phyloP scores from a whole-genome alignment of 2,329 filamentous ascomycete genomes.

The Colletotrichum abscissum region DNA sequence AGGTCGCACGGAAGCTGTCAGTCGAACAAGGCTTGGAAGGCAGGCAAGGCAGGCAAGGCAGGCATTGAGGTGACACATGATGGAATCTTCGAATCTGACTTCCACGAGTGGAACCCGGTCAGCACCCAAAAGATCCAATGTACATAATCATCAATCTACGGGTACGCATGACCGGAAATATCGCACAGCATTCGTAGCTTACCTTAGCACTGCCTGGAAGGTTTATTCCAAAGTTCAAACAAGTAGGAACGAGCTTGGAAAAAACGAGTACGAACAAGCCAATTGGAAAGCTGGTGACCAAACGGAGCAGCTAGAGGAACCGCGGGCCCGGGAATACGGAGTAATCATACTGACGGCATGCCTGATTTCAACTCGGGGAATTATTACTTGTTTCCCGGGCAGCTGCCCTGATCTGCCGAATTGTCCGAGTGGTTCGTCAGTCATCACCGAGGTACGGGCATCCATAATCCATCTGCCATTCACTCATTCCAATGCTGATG shows the following conservation, averaged over 20 bases:
- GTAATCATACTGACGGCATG: not conserved
- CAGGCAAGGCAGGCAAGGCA: not conserved
- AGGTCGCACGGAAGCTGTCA: not conserved
- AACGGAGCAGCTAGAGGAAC: not conserved
- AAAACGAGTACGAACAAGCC: not conserved
- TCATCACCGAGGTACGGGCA: not conserved
- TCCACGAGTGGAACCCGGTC: constrained; percentile 22
- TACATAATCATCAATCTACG: not conserved
- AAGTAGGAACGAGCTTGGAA: not conserved
- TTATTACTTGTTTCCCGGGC: not conserved
- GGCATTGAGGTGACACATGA: not conserved
- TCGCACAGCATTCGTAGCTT: constrained; percentile 5
- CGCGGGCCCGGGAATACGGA: not conserved
- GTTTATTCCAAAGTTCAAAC: not conserved
- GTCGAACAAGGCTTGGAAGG: too few relatives aligned
- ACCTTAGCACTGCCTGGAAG: not conserved
- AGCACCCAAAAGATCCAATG: constrained; percentile 21
- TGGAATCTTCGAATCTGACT: constrained; percentile 24
- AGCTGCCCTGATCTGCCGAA: not conserved
- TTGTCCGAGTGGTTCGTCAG: not conserved
- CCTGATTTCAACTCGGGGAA: not conserved
- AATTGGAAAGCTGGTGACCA: not conserved
- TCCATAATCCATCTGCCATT: not conserved
- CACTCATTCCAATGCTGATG: too few relatives aligned
- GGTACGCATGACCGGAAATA: not conserved